Evolutionary conservation across 2,329 filamentous ascomycete species (phyloP).

Genomic region (Penicillium sp.): DNA sequence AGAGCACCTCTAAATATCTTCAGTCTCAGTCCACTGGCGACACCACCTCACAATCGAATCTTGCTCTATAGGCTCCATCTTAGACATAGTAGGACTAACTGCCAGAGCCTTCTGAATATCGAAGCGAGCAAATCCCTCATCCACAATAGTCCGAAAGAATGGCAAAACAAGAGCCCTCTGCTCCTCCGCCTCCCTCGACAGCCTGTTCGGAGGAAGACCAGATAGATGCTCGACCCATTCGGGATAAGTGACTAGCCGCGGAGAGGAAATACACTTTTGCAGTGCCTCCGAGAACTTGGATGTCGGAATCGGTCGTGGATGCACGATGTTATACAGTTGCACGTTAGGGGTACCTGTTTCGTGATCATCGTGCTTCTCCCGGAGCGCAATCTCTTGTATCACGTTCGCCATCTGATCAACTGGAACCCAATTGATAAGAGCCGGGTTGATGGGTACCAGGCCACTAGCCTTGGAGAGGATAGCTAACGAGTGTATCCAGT

Average conservation of each 20-base stretch:
- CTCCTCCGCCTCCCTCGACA: slow-evolving; percentile 11
- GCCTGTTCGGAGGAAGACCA: slow-evolving; percentile 4
- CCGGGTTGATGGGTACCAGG: slow-evolving; percentile 4
- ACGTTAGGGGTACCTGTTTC: slow-evolving; percentile 5
- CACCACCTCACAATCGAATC: slow-evolving; percentile 7
- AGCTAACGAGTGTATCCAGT: slow-evolving; percentile 11
- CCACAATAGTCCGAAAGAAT: slow-evolving; percentile 7
- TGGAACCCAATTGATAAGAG: slow-evolving; percentile 10
- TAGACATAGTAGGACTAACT: slow-evolving; percentile 9
- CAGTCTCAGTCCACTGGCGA: slow-evolving; percentile 4
- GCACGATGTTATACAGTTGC: slow-evolving; percentile 10
- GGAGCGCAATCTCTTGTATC: slow-evolving; percentile 3
- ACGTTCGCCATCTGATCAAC: slow-evolving; percentile 10
- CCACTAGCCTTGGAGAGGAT: slow-evolving; percentile 12
- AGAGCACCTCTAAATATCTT: neutral
- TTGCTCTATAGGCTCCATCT: slow-evolving; percentile 5
- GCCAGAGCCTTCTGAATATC: slow-evolving; percentile 1
- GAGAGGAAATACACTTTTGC: slow-evolving; percentile 8
- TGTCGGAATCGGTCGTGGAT: slow-evolving; percentile 7
- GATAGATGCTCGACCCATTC: slow-evolving; percentile 9
- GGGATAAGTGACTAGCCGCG: slow-evolving; percentile 2
- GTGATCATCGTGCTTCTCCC: slow-evolving; percentile 2
- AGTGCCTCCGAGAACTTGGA: slow-evolving; percentile 5
- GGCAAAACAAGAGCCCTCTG: slow-evolving; percentile 10
- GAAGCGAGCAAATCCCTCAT: neutral